These are phyloP conservation scores for Perkinsus olseni DNA, from an alignment of 169 alveolate genomes.

Conservation along the genomic window DNA sequence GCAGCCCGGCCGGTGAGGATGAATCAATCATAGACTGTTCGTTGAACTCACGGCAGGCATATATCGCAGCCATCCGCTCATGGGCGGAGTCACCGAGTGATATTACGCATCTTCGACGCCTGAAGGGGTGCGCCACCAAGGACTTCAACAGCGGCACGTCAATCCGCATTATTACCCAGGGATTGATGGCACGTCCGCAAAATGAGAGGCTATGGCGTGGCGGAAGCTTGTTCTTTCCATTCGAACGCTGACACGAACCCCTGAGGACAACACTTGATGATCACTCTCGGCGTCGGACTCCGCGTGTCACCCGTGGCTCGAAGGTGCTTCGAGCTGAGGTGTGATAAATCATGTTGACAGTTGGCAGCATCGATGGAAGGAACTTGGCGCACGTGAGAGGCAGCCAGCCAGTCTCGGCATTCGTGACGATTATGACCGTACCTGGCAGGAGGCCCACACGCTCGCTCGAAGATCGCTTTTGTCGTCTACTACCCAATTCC, in stretches of 20 bases:
- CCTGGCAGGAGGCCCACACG: neutral
- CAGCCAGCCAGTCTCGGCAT: neutral
- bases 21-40: neutral
- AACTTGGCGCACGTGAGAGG: neutral
- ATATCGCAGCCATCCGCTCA: neutral
- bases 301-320: neutral
- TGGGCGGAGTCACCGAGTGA: neutral
- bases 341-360: neutral
- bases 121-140: too few species aligned
- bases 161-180: neutral
- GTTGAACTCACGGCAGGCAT: neutral
- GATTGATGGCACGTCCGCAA: neutral
- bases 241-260: neutral
- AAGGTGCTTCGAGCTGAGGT: neutral
- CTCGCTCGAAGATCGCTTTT: neutral
- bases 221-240: neutral
- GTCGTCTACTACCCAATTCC: neutral
- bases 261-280: neutral
- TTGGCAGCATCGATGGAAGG: neutral
- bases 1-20: neutral
- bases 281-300: neutral
- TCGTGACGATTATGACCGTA: neutral
- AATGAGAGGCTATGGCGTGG: neutral
- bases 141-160: too few species aligned
- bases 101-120: neutral